phyloP scores from a whole-genome alignment of 1,284 basidiomycete species.

The Meripilus lineatus region DNA sequence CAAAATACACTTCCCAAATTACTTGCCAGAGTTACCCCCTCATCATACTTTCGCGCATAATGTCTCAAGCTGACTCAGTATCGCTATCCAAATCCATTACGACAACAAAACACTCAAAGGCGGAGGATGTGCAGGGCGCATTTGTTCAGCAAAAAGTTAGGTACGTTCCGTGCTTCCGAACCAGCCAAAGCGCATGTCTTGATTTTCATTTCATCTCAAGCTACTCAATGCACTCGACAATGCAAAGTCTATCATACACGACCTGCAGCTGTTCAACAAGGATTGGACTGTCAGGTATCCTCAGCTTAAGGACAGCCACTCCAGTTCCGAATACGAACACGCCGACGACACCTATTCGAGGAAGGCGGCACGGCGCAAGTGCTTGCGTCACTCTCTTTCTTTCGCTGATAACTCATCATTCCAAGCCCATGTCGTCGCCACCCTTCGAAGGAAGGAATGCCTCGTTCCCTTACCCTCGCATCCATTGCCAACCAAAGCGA shows the following conservation, averaged over 20 bases:
- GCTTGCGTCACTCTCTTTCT: conserved; percentile 64
- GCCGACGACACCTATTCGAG: conserved; percentile 23
- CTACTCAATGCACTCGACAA: conserved; percentile 72
- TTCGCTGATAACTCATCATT: conserved; percentile 77
- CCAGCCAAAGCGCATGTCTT: no score
- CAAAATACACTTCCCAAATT: no score
- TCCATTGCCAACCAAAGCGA: conserved; percentile 40
- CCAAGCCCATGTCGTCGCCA: conserved; percentile 64
- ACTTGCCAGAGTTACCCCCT: no score
- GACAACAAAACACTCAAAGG: conserved; percentile 17
- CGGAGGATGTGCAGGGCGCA: conserved; percentile 64
- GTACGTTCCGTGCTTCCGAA: conserved; percentile 36
- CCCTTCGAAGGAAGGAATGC: conserved; percentile 41
- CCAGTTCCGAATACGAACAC: conserved; percentile 20
- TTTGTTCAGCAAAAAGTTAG: conserved; percentile 69
- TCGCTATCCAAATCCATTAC: no score
- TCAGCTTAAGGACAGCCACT: conserved; percentile 44
- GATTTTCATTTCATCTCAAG: no score
- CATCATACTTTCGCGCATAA: no score
- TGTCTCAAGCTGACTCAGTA: no score
- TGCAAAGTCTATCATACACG: conserved; percentile 64
- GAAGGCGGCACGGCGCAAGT: conserved; percentile 30
- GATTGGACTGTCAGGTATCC: conserved; percentile 89
- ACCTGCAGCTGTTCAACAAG: conserved; percentile 80
- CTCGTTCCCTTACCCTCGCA: conserved; percentile 53